Conservation (phyloP, 768 basidiomycete species). For the Crassisporium funariophilum region DNA sequence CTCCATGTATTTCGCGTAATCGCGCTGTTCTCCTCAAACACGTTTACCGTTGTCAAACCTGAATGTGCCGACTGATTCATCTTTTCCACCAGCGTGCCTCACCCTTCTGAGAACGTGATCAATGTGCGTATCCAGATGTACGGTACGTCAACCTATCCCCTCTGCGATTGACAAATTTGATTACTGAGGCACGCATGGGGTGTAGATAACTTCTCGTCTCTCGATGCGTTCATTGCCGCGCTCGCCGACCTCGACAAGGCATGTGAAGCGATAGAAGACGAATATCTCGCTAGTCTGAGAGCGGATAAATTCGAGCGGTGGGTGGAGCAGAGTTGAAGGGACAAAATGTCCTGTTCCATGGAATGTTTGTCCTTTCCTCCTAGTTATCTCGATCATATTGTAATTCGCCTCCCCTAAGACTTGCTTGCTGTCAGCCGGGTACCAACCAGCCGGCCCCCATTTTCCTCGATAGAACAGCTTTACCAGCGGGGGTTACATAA, state of each 20-base stretch:
- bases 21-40: not conserved
- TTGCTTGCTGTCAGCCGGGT: not conserved
- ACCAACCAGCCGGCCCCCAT: not conserved
- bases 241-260: slow-evolving; percentile 78
- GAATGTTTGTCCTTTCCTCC: not conserved
- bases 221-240: slow-evolving; percentile 76
- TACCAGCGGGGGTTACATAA: no score
- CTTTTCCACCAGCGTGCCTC: slow-evolving; percentile 64
- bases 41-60: not conserved
- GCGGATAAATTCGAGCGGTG: slow-evolving; percentile 61
- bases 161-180: slow-evolving; percentile 2
- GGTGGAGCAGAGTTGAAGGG: slow-evolving; percentile 62
- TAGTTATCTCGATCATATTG: not conserved
- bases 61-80: slow-evolving; percentile 1
- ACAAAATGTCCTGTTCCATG: not conserved
- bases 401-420: not conserved
- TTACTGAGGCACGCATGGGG: not conserved
- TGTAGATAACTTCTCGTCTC: slow-evolving; percentile 83
- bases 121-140: slow-evolving; percentile 99
- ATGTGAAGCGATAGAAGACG: slow-evolving; percentile 68
- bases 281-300: slow-evolving; percentile 62
- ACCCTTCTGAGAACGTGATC: slow-evolving; percentile 96
- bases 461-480: no score
- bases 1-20: not conserved
- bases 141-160: slow-evolving; percentile 56